Base-by-base conservation (phyloP, 2,329 filamentous ascomycete genomes). In the Zalaria obscura region DNA sequence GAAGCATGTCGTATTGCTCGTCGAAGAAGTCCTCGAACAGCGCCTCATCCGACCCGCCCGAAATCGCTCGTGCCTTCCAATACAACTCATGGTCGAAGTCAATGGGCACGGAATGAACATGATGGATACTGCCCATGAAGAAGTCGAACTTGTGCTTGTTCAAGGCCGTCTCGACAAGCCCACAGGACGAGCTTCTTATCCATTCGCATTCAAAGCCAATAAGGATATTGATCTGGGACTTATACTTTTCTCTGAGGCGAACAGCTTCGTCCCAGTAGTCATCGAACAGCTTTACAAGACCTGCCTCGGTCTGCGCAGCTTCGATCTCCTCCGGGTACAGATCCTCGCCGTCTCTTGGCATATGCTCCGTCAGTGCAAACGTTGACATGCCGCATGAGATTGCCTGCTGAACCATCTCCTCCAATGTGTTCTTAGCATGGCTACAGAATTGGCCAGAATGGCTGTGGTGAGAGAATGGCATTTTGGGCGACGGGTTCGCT, bases 391-490 rank as follows among this genome's bases (percentile, higher is more conserved):
- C 80, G 46, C 81, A 72, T 38, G 70, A 63, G 50, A 96, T 85
- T 49, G 89, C 89, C 8, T 78, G 74, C 55, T 79, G 74, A 52
- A 96, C 69, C 38, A 96, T 76, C 49, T 86, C 79, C 60, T 96
- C 89, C 6, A 98, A 74, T 18, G 77, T 73, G 58, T 93, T 78
- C 57, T 81, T 78, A 39, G 91, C 91, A 67, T 98, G 91, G 6
- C 80, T 80, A 67, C 91, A 98, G 68, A 98, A 98, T 60, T 98
- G 85, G 48, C 91, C 91, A 32, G 91, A 96, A 66, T 98, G 91
- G 56, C 86, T 93, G 64, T 98, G 91, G 69, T 96, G 93, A 4
- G 91, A 93, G 66, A 93, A 94, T 2, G 89, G 88, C 91, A 96
- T 96, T 40, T 25, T 39, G 25, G 25, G 29, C 26, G 36, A 36